phyloP scores from a whole-genome alignment of 2,329 filamentous ascomycete genomes.

The Paraphoma chrysanthemicola region DNA sequence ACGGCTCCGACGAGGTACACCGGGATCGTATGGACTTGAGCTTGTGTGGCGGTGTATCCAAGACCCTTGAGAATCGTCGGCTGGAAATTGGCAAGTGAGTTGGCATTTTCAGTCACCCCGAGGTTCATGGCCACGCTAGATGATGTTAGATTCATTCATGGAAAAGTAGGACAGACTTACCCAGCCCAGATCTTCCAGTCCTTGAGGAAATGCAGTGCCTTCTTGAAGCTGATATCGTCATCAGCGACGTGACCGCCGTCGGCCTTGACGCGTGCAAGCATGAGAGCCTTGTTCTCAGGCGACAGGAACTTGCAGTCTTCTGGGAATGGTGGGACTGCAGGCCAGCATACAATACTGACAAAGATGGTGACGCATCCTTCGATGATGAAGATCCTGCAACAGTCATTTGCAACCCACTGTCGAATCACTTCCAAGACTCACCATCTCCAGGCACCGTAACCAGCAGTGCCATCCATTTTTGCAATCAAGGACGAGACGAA shows the following conservation, averaged over 20 bases:
- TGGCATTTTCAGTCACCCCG: conserved; percentile 40
- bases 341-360: conserved; percentile 55
- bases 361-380: conserved; percentile 62
- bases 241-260: conserved; percentile 57
- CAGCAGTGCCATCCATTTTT: conserved; percentile 34
- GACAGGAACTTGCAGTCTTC: conserved; percentile 58
- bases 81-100: conserved; percentile 41
- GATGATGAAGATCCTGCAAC: conserved; percentile 64
- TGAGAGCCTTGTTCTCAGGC: conserved; percentile 59
- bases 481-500: conserved; percentile 56
- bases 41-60: conserved; percentile 42
- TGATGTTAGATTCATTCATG: neutral
- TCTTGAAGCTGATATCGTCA: conserved; percentile 54
- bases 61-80: conserved; percentile 46
- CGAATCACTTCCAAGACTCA: conserved; percentile 11
- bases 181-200: conserved; percentile 65
- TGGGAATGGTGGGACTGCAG: conserved; percentile 60
- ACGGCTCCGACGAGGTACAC: conserved; percentile 41
- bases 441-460: conserved; percentile 37
- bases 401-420: neutral
- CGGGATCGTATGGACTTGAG: conserved; percentile 45
- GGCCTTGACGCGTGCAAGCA: conserved; percentile 57
- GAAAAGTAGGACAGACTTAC: conserved; percentile 51
- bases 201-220: conserved; percentile 50
- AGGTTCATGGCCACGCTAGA: conserved; percentile 34